Evolutionary conservation across 768 basidiomycete genomes (phyloP).

Genomic region (Asterophora lycoperdoides): DNA sequence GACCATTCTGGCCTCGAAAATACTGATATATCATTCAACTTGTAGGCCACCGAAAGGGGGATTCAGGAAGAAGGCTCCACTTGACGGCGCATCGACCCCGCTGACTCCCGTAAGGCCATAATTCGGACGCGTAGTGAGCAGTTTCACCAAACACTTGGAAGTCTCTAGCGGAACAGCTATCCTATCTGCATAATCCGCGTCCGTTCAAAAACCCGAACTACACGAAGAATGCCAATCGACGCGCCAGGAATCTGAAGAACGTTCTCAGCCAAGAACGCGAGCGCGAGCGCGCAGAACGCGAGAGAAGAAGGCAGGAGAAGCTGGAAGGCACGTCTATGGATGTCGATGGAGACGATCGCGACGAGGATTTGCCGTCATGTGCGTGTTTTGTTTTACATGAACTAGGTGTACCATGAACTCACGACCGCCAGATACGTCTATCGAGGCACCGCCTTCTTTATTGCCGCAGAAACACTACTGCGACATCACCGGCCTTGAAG

Average conservation of each 20-base stretch:
- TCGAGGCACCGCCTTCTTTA: conserved; percentile 82
- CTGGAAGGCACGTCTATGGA: conserved; percentile 50
- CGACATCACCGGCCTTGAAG: conserved; percentile 84
- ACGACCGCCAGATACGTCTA: conserved; percentile 57
- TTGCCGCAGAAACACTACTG: conserved; percentile 75
- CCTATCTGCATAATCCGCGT: conserved; percentile 62
- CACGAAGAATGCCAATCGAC: conserved; percentile 62
- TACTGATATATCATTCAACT: background rate
- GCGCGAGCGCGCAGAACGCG: conserved; percentile 64
- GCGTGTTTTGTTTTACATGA: conserved; percentile 20
- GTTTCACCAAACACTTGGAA: conserved; percentile 22
- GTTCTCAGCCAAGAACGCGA: conserved; percentile 78
- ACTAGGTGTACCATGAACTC: background rate
- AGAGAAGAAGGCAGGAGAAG: conserved; percentile 47
- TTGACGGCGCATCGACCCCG: conserved; percentile 43
- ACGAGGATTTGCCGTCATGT: conserved; percentile 74
- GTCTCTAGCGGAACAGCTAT: conserved; percentile 72
- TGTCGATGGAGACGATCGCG: conserved; percentile 43
- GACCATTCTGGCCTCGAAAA: background rate
- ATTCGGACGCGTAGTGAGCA: background rate
- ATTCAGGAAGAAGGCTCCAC: conserved; percentile 32
- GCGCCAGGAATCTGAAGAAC: conserved; percentile 77
- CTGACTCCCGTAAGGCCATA: conserved; percentile 35
- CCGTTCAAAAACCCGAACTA: conserved; percentile 78
- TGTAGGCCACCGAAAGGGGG: conserved; percentile 44